phyloP scores from a whole-genome alignment of 495 filamentous ascomycete genomes.

The Talaromyces trachyspermus region DNA sequence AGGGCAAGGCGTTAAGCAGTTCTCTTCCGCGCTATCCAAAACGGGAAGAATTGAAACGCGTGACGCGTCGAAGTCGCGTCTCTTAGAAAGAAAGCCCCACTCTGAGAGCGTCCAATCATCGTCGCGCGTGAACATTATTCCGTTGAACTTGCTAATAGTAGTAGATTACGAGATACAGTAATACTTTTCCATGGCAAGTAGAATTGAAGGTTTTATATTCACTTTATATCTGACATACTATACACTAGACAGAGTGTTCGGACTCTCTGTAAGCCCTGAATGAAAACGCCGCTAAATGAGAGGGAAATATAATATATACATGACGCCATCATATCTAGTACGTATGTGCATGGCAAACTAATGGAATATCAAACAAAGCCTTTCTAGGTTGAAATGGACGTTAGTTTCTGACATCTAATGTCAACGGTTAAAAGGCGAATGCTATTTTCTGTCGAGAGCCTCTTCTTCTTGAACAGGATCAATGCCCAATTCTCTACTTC shows the following conservation, averaged over 20 bases:
- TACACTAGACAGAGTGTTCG: neutral
- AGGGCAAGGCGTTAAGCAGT: too few relatives aligned
- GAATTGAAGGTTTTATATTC: too few relatives aligned
- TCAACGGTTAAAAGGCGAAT: neutral
- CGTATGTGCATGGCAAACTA: neutral
- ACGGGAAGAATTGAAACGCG: constrained; percentile 37
- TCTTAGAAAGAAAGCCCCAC: too few relatives aligned
- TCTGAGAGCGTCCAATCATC: too few relatives aligned
- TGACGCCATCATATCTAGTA: neutral
- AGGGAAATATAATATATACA: constrained; percentile 2
- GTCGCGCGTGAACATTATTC: too few relatives aligned
- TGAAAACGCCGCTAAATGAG: neutral
- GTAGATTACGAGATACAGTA: too few relatives aligned
- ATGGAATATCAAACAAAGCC: too few relatives aligned
- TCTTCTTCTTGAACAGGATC: constrained; percentile 9
- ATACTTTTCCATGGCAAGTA: too few relatives aligned
- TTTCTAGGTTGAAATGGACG: too few relatives aligned
- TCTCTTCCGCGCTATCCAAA: constrained; percentile 21
- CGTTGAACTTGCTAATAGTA: too few relatives aligned
- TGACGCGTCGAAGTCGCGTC: constrained; percentile 7
- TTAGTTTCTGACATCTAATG: too few relatives aligned
- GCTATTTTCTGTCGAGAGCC: neutral
- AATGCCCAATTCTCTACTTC: constrained; percentile 7
- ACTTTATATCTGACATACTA: neutral
- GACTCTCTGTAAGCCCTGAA: neutral